Base-by-base conservation (phyloP, 1,139 yeast species). In the Lodderomyces jiufengensis region DNA sequence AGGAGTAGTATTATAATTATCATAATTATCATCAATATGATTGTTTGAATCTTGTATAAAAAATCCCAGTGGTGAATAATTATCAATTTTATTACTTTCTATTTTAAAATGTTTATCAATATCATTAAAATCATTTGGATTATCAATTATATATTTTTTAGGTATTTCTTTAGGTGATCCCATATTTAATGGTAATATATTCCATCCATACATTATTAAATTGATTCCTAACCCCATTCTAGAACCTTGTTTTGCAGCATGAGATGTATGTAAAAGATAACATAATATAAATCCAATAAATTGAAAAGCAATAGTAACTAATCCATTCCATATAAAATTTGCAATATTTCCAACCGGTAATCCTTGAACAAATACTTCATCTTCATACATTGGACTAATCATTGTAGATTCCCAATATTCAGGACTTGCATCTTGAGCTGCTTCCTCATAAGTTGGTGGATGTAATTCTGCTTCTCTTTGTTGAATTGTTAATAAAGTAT, bases 361-460 rank as follows among this genome's bases (percentile, higher is more conserved):
- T 0, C 97, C 97, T 48, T 92, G 96, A 27, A 94, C 90, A 58
- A 87, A 87, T 27, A 92, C 82, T 57, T 90, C 97, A 55, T 92
- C 97, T 36, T 68, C 74, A 46, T 82, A 84, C 41, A 88, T 87
- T 12, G 90, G 87, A 1, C 95, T 78, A 54, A 88, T 75, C 37
- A 90, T 81, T 1, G 95, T 80, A 11, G 88, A 78, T 57, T 94
- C 98, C 95, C 97, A 94, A 58, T 94, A 94, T 31, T 95, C 95
- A 0, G 99, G 99, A 0, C 95, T 79, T 15, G 95, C 78, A 57
- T 92, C 99, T 2, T 92, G 85, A 0, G 96, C 90, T 0, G 96
- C 97, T 52, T 90, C 97, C 42, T 86, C 96, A 59, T 94, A 92
- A 0, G 94, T 71, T 2, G 98, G 98, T n/a, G 97, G 95, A 34